phyloP scores from a whole-genome alignment of 257 asterid species.

The Gentiana dahurica region DNA sequence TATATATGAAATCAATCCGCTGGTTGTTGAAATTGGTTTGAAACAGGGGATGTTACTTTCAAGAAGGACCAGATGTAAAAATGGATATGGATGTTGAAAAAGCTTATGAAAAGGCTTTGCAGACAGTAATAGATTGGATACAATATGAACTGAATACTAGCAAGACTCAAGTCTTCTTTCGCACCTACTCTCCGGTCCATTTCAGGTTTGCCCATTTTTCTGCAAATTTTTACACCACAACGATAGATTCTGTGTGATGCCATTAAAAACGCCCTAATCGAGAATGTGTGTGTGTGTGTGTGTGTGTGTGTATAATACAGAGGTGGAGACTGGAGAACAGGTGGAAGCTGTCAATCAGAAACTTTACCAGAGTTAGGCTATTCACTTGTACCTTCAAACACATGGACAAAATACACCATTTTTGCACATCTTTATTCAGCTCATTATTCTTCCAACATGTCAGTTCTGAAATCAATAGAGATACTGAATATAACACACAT shows the following conservation, averaged over 20 bases:
- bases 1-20: neutral
- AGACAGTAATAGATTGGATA: conserved; percentile 63
- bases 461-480: conserved; percentile 22
- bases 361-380: conserved; percentile 71
- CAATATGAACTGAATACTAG: conserved; percentile 39
- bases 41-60: conserved; percentile 85
- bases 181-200: conserved; percentile 89
- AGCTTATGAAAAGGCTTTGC: conserved; percentile 56
- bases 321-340: conserved; percentile 91
- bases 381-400: conserved; percentile 53
- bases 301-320: conserved; percentile 20
- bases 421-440: conserved; percentile 25
- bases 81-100: conserved; percentile 53
- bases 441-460: conserved; percentile 15
- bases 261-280: neutral
- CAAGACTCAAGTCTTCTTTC: conserved; percentile 68
- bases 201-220: conserved; percentile 37
- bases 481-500: conserved; percentile 57
- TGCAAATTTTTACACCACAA: too few species aligned
- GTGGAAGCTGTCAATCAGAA: conserved; percentile 71
- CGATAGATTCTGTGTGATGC: neutral
- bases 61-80: conserved; percentile 67
- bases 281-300: too few species aligned
- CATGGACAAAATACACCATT: conserved; percentile 48
- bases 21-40: too few species aligned